phyloP scores from a whole-genome alignment of 192 early-diverging fungal genomes.

The Coemansia sp. region DNA sequence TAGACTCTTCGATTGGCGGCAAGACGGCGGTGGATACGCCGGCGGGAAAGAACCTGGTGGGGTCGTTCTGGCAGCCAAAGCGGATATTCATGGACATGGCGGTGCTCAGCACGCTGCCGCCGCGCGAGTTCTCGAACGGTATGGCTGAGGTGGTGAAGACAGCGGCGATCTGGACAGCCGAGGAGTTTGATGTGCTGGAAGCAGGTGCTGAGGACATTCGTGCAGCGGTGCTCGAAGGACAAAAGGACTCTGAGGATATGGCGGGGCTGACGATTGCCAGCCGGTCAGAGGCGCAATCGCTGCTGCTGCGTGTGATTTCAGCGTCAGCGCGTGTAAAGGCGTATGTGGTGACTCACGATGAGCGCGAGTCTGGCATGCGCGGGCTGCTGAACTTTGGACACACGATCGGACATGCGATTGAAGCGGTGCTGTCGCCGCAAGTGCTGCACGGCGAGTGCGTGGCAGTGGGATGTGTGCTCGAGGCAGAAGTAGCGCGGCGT shows the following conservation, averaged over 20 bases:
- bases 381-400: constrained; percentile 97
- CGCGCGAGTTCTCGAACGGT: constrained; percentile 91
- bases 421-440: constrained; percentile 84
- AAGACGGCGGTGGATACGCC: constrained; percentile 97
- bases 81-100: constrained; percentile 89
- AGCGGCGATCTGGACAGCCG: constrained; percentile 85
- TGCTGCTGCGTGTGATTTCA: constrained; percentile 82
- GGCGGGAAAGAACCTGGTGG: constrained; percentile 91
- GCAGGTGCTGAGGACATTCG: constrained; percentile 79
- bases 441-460: constrained; percentile 97
- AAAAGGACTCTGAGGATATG: constrained; percentile 2
- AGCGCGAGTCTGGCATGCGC: constrained; percentile 91
- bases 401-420: constrained; percentile 94
- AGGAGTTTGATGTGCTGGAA: constrained; percentile 90
- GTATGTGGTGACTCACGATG: constrained; percentile 91
- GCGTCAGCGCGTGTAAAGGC: constrained; percentile 91
- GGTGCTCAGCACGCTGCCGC: constrained; percentile 82
- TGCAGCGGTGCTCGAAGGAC: constrained; percentile 63
- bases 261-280: constrained; percentile 51
- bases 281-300: constrained; percentile 60
- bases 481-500: constrained; percentile 89
- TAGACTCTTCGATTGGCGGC: constrained; percentile 96
- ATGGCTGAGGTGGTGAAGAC: constrained; percentile 99
- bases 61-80: constrained; percentile 95
- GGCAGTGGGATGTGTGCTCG: constrained; percentile 90